These are phyloP conservation scores for Isatis tinctoria DNA, from an alignment of 345 rosid genomes.

Conservation along the genomic window DNA sequence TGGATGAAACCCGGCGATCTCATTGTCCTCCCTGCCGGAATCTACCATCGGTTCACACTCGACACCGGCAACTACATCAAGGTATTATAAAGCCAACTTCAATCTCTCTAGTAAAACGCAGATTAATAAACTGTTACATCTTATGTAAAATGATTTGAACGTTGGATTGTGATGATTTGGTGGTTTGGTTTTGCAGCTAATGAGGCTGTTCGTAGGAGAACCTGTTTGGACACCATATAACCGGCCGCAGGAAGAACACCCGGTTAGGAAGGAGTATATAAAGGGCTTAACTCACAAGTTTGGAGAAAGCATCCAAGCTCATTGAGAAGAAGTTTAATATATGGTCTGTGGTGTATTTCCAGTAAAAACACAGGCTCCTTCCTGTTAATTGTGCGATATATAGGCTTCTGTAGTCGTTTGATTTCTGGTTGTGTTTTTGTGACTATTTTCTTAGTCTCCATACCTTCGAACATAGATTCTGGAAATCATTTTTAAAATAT, in stretches of 20 bases:
- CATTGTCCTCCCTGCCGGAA: slow-evolving; percentile 72
- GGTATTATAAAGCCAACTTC: slow-evolving; percentile 33
- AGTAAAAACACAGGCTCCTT: background rate
- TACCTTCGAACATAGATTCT: too few relatives aligned
- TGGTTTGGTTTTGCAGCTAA: slow-evolving; percentile 44
- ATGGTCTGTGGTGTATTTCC: background rate
- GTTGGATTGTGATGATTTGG: background rate
- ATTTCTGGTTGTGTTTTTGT: too few relatives aligned
- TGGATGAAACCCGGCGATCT: slow-evolving; percentile 79
- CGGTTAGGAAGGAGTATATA: slow-evolving; percentile 63
- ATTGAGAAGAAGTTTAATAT: background rate
- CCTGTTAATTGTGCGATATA: background rate
- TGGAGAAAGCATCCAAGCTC: slow-evolving; percentile 24
- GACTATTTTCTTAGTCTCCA: too few relatives aligned
- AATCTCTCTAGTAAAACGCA: background rate
- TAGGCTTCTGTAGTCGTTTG: too few relatives aligned
- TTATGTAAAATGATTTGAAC: background rate
- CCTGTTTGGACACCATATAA: slow-evolving; percentile 79
- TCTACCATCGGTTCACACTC: slow-evolving; percentile 88
- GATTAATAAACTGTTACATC: background rate
- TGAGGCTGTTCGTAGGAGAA: slow-evolving; percentile 85
- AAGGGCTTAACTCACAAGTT: slow-evolving; percentile 38
- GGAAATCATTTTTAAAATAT: too few relatives aligned
- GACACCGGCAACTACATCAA: slow-evolving; percentile 68
- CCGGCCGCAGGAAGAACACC: slow-evolving; percentile 85